Percentiles rank a stretch among this genome's conserved stretches.
Conservation (phyloP, 2,329 filamentous ascomycete species). For the Talaromyces islandicus region DNA sequence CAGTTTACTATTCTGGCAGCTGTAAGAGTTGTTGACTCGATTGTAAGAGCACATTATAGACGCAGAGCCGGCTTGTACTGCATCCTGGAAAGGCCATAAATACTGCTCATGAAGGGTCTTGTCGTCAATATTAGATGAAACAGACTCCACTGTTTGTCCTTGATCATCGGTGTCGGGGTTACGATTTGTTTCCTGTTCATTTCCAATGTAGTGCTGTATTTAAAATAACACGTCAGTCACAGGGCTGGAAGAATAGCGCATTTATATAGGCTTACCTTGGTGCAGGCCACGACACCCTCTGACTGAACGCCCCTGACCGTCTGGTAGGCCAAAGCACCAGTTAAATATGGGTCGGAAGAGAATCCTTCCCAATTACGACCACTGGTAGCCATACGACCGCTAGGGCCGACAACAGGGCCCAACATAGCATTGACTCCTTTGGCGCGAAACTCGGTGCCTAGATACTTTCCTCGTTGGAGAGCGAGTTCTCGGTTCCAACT, state of each 20-base stretch:
- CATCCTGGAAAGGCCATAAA: slow-evolving; percentile 58
- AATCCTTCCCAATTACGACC: slow-evolving; percentile 93
- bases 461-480: slow-evolving; percentile 69
- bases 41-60: slow-evolving; percentile 15
- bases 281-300: slow-evolving; percentile 41
- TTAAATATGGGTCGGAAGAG: slow-evolving; percentile 76
- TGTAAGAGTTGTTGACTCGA: slow-evolving; percentile 53
- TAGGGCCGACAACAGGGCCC: slow-evolving; percentile 74
- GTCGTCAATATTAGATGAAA: slow-evolving; percentile 58
- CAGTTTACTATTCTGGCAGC: slow-evolving; percentile 56
- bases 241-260: neutral
- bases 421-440: slow-evolving; percentile 72
- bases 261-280: slow-evolving; percentile 21
- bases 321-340: slow-evolving; percentile 72
- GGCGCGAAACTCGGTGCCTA: slow-evolving; percentile 64
- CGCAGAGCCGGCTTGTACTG: slow-evolving; percentile 30
- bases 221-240: neutral
- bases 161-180: slow-evolving; percentile 66
- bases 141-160: slow-evolving; percentile 47
- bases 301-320: slow-evolving; percentile 76
- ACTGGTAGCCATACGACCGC: slow-evolving; percentile 80
- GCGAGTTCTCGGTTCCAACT: slow-evolving; percentile 76
- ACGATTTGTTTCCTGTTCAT: slow-evolving; percentile 80
- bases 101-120: slow-evolving; percentile 58
- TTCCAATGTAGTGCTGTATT: slow-evolving; percentile 58